Evolutionary conservation across 2,329 filamentous ascomycete genomes (phyloP).

Genomic region (Colletotrichum trifolii): DNA sequence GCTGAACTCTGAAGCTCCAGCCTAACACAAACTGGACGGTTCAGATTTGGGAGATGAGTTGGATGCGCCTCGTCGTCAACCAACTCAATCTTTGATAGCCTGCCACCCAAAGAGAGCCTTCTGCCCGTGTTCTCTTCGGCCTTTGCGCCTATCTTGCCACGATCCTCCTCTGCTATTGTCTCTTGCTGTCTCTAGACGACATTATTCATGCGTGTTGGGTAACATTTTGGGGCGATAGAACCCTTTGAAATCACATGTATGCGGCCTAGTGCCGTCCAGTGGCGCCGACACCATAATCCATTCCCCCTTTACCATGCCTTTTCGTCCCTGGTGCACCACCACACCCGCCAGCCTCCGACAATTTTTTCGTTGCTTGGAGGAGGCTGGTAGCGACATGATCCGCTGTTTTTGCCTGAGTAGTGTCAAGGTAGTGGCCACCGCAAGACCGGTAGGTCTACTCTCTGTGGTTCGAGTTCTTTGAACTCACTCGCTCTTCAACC

Average conservation of each 20-base stretch:
- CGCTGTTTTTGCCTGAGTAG: slow-evolving; percentile 8
- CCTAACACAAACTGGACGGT: slow-evolving; percentile 3
- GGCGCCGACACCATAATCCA: slow-evolving; percentile 15
- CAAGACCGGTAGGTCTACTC: neutral
- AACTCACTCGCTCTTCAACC: no score
- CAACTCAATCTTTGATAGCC: neutral
- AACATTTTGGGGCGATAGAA: slow-evolving; percentile 16
- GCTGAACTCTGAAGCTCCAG: slow-evolving; percentile 10
- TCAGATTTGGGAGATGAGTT: slow-evolving; percentile 12
- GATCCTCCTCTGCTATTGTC: neutral
- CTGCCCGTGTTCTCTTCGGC: neutral
- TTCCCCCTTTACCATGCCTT: slow-evolving; percentile 20
- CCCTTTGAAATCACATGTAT: slow-evolving; percentile 16
- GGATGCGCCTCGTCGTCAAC: slow-evolving; percentile 16
- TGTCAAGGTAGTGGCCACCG: slow-evolving; percentile 5
- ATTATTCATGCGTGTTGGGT: slow-evolving; percentile 19
- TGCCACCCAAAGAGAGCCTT: slow-evolving; percentile 1
- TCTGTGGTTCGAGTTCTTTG: no score
- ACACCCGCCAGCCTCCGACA: neutral
- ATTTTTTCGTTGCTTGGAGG: neutral
- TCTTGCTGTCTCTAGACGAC: slow-evolving; percentile 4
- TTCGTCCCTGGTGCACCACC: slow-evolving; percentile 4
- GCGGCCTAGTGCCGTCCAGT: slow-evolving; percentile 20
- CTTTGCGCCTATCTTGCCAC: no score
- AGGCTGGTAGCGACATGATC: slow-evolving; percentile 8